These are phyloP conservation scores for Fraxinus latifolia DNA, from an alignment of 305 asterid species.

Conservation along the genomic window DNA sequence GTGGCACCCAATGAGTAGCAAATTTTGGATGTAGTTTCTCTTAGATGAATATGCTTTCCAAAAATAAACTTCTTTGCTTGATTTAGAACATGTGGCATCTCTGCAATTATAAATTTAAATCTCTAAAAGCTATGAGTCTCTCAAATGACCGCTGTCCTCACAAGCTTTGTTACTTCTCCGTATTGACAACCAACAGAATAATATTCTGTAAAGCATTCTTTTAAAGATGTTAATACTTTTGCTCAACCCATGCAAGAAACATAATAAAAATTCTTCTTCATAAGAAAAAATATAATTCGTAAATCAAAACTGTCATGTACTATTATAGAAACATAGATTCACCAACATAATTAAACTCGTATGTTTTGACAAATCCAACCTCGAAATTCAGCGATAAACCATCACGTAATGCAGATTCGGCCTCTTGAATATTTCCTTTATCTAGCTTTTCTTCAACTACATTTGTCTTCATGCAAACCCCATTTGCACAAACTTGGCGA, in stretches of 20 bases:
- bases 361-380: slow-evolving; percentile 40
- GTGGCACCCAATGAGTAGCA: not conserved
- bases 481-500: slow-evolving; percentile 74
- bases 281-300: not conserved
- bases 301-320: slow-evolving; percentile 7
- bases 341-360: not conserved
- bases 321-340: slow-evolving; percentile 6
- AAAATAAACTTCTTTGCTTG: not conserved
- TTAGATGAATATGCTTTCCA: not conserved
- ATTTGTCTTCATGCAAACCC: slow-evolving; percentile 63
- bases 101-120: not conserved
- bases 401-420: slow-evolving; percentile 86
- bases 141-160: not conserved
- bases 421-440: slow-evolving; percentile 91
- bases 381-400: slow-evolving; percentile 89
- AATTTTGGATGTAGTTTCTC: not conserved
- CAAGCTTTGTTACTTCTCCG: not conserved
- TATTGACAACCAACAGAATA: not conserved
- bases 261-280: not conserved
- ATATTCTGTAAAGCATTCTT: not conserved
- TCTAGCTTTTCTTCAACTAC: slow-evolving; percentile 86
- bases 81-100: not conserved
- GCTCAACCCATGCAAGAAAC: slow-evolving; percentile 3
- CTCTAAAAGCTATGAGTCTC: not conserved
- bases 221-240: not conserved